Conservation (phyloP, 1,284 basidiomycete species). For the Vanrija humicola region DNA sequence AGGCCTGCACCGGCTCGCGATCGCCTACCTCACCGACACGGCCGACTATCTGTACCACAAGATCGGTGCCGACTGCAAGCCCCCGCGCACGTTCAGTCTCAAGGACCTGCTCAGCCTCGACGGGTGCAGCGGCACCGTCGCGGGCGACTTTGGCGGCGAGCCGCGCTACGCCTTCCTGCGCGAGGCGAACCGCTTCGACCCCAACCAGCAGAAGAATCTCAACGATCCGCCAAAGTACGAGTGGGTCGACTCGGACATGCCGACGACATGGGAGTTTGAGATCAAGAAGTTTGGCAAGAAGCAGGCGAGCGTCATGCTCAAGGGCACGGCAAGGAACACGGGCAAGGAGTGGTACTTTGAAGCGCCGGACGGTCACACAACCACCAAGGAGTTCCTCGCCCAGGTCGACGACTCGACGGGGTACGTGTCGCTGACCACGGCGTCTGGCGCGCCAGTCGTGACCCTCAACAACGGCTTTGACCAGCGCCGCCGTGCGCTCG, state of each 20-base stretch:
- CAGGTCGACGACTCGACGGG: constrained; percentile 11
- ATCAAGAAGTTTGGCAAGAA: constrained; percentile 5
- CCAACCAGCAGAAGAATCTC: constrained; percentile 1
- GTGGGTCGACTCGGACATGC: constrained; percentile 24
- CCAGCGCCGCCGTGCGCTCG: neutral
- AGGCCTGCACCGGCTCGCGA: constrained; percentile 18
- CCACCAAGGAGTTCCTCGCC: neutral
- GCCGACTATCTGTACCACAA: constrained; percentile 9
- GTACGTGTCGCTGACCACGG: constrained; percentile 1
- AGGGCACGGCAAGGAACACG: neutral
- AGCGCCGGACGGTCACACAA: neutral
- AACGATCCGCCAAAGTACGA: neutral
- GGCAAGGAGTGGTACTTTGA: constrained; percentile 3
- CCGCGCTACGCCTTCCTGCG: constrained; percentile 9
- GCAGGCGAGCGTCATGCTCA: neutral
- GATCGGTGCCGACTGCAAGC: neutral
- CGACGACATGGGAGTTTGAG: constrained; percentile 19
- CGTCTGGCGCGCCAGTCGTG: neutral
- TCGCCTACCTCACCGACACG: constrained; percentile 10
- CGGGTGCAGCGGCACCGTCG: constrained; percentile 22
- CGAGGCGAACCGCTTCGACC: constrained; percentile 3
- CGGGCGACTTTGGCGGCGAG: constrained; percentile 10
- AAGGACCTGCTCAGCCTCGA: constrained; percentile 18
- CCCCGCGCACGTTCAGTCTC: constrained; percentile 3
- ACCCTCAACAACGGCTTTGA: neutral